These are phyloP conservation scores for Kuraishia molischiana DNA, from an alignment of 805 yeast species.

Conservation along the genomic window DNA sequence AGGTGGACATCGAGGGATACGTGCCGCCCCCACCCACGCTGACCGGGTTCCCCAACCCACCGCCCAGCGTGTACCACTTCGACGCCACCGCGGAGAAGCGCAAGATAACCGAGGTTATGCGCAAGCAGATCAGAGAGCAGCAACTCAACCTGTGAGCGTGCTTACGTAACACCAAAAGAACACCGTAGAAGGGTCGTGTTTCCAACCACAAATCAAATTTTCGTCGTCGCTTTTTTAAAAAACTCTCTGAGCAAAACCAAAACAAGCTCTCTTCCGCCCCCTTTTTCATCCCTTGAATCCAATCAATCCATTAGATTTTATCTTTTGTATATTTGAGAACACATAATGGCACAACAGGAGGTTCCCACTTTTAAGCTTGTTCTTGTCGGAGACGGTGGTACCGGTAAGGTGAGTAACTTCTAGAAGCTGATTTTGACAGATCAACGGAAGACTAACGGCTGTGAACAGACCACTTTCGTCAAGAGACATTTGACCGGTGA, in stretches of 20 bases:
- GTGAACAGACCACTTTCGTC: slow-evolving; percentile 96
- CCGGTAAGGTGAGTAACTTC: slow-evolving; percentile 68
- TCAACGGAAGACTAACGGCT: too few relatives aligned
- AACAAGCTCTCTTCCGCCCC: too few relatives aligned
- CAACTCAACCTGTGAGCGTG: not conserved
- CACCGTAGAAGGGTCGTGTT: not conserved
- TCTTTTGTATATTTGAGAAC: too few relatives aligned
- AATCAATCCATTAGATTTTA: too few relatives aligned
- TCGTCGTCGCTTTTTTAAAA: too few relatives aligned
- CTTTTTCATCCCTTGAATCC: too few relatives aligned
- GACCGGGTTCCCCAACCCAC: slow-evolving; percentile 24
- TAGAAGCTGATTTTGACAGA: too few relatives aligned
- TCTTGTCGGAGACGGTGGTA: slow-evolving; percentile 99
- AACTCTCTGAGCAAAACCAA: too few relatives aligned
- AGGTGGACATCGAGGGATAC: slow-evolving; percentile 6
- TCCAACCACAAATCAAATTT: slow-evolving; percentile 1
- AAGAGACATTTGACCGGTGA: slow-evolving; percentile 99
- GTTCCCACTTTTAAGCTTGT: slow-evolving; percentile 98
- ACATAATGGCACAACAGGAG: slow-evolving; percentile 49
- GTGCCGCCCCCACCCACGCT: slow-evolving; percentile 26
- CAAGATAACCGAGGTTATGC: slow-evolving; percentile 7
- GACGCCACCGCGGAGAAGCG: slow-evolving; percentile 12
- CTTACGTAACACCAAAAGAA: not conserved
- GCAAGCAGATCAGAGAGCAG: not conserved
- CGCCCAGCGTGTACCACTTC: slow-evolving; percentile 19